These are phyloP conservation scores for Heimioporus punctisporus DNA, from an alignment of 1,284 basidiomycete genomes.

Conservation along the genomic window DNA sequence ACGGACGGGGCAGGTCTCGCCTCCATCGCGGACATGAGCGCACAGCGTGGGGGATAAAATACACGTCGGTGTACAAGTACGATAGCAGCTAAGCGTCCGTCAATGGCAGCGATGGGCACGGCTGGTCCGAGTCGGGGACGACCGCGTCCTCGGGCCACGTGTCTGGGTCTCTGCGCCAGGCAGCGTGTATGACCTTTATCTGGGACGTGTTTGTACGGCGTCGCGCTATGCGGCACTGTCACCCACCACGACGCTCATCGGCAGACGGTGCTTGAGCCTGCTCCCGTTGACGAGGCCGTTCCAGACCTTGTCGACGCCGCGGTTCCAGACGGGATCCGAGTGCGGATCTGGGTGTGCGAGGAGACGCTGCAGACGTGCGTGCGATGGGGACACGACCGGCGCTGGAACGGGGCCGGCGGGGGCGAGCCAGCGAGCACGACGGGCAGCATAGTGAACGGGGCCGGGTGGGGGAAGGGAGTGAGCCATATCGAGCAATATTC, in stretches of 20 bases:
- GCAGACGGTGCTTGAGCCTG: conserved; percentile 56
- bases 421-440: conserved; percentile 61
- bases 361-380: conserved; percentile 53
- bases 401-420: conserved; percentile 14
- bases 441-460: conserved; percentile 58
- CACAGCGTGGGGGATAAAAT: conserved; percentile 16
- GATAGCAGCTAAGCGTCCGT: not conserved
- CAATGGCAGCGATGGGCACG: no score
- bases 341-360: conserved; percentile 50
- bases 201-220: conserved; percentile 30
- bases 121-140: conserved; percentile 59
- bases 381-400: conserved; percentile 35
- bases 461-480: conserved; percentile 57
- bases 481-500: conserved; percentile 27
- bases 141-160: conserved; percentile 69
- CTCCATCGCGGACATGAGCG: conserved; percentile 65
- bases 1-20: conserved; percentile 60
- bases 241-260: conserved; percentile 64
- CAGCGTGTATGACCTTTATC: conserved; percentile 72
- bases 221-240: conserved; percentile 4
- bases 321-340: conserved; percentile 56
- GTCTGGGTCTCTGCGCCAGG: conserved; percentile 68
- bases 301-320: conserved; percentile 64
- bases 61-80: conserved; percentile 6
- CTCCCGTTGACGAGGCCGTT: conserved; percentile 57